phyloP scores from a whole-genome alignment of 2,329 filamentous ascomycete species.

The Penicillium rolfsii region DNA sequence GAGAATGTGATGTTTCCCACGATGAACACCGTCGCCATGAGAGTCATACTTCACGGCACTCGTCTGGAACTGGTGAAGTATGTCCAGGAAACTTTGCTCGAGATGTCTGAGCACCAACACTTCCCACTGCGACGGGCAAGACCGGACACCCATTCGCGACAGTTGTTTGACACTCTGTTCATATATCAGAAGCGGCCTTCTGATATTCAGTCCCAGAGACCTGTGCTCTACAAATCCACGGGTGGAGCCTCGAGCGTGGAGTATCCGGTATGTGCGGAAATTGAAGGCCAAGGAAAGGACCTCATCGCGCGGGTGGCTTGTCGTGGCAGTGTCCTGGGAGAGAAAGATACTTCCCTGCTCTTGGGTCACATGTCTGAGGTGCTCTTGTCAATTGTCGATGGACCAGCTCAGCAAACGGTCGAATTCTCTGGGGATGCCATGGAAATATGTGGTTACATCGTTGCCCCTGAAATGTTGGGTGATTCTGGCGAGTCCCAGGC shows the following conservation, averaged over 20 bases:
- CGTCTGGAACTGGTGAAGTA: constrained; percentile 68
- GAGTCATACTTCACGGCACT: constrained; percentile 72
- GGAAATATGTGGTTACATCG: constrained; percentile 66
- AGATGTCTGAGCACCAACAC: constrained; percentile 72
- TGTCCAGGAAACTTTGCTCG: constrained; percentile 70
- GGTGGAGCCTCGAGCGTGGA: constrained; percentile 70
- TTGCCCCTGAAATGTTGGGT: constrained; percentile 21
- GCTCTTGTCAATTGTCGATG: constrained; percentile 59
- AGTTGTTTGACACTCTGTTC: constrained; percentile 67
- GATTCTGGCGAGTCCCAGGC: constrained; percentile 4
- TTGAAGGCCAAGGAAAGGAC: constrained; percentile 62
- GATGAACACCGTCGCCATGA: constrained; percentile 85
- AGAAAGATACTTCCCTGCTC: constrained; percentile 53
- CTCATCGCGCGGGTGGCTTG: constrained; percentile 75
- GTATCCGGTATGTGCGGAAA: constrained; percentile 80
- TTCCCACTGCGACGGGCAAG: constrained; percentile 75
- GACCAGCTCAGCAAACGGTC: constrained; percentile 57
- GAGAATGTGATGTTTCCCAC: constrained; percentile 77
- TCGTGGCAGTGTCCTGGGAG: constrained; percentile 59
- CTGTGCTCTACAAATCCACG: constrained; percentile 63
- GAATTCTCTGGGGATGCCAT: constrained; percentile 56
- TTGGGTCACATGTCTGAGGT: constrained; percentile 63
- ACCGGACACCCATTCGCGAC: constrained; percentile 48
- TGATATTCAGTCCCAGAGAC: constrained; percentile 17
- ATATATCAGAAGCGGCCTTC: constrained; percentile 64